Percentiles rank a stretch among this genome's conserved stretches.
Conservation (phyloP, 164 flowering plant genomes). For the Magnolia officinalis region DNA sequence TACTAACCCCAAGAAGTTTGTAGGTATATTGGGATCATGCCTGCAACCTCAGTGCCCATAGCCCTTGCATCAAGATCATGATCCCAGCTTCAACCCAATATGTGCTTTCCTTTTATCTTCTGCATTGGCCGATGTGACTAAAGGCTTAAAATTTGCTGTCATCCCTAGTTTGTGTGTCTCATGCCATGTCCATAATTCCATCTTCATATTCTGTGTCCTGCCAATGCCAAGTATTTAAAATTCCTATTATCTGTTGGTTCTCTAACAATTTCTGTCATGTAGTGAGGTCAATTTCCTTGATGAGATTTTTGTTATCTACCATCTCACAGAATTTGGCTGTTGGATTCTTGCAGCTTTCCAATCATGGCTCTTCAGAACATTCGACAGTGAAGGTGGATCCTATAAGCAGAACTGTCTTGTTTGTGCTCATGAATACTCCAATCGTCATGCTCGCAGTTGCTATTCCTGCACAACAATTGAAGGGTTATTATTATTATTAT, state of each 20-base stretch:
- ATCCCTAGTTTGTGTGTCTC: neutral
- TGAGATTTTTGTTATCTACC: neutral
- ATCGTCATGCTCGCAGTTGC: neutral
- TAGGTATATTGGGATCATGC: neutral
- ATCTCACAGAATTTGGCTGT: neutral
- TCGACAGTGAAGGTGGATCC: constrained; percentile 1
- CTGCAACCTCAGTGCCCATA: too few relatives aligned
- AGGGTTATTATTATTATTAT: neutral
- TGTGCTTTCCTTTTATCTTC: neutral
- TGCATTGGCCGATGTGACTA: neutral
- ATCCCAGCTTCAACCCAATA: too few relatives aligned
- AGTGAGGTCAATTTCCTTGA: neutral
- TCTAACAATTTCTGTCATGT: too few relatives aligned
- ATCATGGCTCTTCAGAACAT: constrained; percentile 6
- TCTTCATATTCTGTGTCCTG: neutral
- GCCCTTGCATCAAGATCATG: too few relatives aligned
- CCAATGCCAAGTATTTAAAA: too few relatives aligned
- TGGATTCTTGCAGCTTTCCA: constrained; percentile 2
- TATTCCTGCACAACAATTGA: neutral
- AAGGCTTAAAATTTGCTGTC: neutral
- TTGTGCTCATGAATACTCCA: neutral
- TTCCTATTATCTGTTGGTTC: neutral
- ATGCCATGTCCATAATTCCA: neutral
- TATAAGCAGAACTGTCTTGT: neutral
- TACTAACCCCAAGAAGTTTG: neutral